Evolutionary conservation across 768 basidiomycete species (phyloP).

Genomic region (Termitomyces sp.): DNA sequence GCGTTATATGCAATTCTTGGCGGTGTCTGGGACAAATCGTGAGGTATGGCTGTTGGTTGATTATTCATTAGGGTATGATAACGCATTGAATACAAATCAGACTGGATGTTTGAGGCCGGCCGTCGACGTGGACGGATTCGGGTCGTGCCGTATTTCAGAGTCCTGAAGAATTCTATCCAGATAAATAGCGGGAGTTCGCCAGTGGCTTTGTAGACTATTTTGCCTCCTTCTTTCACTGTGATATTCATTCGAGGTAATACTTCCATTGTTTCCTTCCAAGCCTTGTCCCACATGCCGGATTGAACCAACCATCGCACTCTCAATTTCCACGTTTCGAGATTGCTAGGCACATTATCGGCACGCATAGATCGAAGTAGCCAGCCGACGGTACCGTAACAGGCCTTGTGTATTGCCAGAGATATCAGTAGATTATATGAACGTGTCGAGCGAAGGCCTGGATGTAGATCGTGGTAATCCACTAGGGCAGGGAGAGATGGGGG

Average conservation of each 20-base stretch:
- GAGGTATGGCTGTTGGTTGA: slow-evolving; percentile 29
- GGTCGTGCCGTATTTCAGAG: slow-evolving; percentile 30
- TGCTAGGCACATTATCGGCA: slow-evolving; percentile 30
- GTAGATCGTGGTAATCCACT: slow-evolving; percentile 44
- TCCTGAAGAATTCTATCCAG: slow-evolving; percentile 42
- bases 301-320: slow-evolving; percentile 52
- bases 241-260: slow-evolving; percentile 12
- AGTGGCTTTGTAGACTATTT: slow-evolving; percentile 4
- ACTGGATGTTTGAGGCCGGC: not conserved
- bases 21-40: slow-evolving; percentile 27
- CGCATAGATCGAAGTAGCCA: slow-evolving; percentile 46
- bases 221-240: not conserved
- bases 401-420: slow-evolving; percentile 43
- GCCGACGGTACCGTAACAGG: slow-evolving; percentile 39
- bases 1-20: slow-evolving; percentile 40
- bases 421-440: slow-evolving; percentile 42
- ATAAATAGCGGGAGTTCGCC: slow-evolving; percentile 16
- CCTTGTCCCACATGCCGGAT: slow-evolving; percentile 50
- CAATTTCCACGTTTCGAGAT: slow-evolving; percentile 54
- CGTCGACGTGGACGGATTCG: slow-evolving; percentile 16
- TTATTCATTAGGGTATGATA: slow-evolving; percentile 37
- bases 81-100: slow-evolving; percentile 16
- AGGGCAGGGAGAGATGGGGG: slow-evolving; percentile 28
- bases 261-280: slow-evolving; percentile 41
- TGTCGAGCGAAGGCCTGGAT: slow-evolving; percentile 32